Percentiles rank a stretch among this genome's conserved stretches.
phyloP scores from a whole-genome alignment of 441 rosid genomes.

The Populus hybrid region DNA sequence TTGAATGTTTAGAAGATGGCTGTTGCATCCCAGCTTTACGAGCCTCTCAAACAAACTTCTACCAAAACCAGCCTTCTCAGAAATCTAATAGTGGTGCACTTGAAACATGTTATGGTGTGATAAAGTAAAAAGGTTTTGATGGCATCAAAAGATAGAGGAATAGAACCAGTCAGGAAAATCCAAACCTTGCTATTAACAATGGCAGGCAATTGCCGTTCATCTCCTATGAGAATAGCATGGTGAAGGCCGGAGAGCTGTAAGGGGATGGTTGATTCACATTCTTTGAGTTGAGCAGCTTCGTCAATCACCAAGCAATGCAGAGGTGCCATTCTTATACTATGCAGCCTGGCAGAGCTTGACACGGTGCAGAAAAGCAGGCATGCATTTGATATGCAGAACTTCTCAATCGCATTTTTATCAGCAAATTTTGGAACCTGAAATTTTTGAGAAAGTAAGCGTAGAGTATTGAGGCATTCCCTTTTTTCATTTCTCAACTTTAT shows the following conservation, averaged over 20 bases:
- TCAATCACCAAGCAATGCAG: slow-evolving; percentile 39
- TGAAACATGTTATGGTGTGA: background rate
- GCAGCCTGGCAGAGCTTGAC: slow-evolving; percentile 33
- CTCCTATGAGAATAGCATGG: slow-evolving; percentile 48
- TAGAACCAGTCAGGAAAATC: background rate
- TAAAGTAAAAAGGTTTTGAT: background rate
- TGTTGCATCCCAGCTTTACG: slow-evolving; percentile 26
- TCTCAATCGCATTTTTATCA: background rate
- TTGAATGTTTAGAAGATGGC: slow-evolving; percentile 39
- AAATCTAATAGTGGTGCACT: slow-evolving; percentile 19
- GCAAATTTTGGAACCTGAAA: slow-evolving; percentile 1
- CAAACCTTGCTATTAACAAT: slow-evolving; percentile 45
- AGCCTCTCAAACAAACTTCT: slow-evolving; percentile 57
- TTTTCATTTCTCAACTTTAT: background rate
- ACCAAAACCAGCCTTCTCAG: slow-evolving; percentile 34
- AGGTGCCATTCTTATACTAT: background rate
- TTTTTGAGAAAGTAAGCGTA: slow-evolving; percentile 11
- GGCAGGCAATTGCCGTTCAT: slow-evolving; percentile 48
- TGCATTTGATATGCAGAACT: slow-evolving; percentile 31
- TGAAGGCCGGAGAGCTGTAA: slow-evolving; percentile 38
- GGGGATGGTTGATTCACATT: slow-evolving; percentile 54
- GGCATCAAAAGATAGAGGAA: background rate
- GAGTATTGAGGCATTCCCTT: slow-evolving; percentile 18
- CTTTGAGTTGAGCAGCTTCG: slow-evolving; percentile 62
- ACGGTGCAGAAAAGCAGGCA: slow-evolving; percentile 42